A percentile compares a stretch with the other conserved stretches of the same genome.
Conservation (phyloP, 176 grass and related monocot genomes). For the Rhynchospora tenuis region DNA sequence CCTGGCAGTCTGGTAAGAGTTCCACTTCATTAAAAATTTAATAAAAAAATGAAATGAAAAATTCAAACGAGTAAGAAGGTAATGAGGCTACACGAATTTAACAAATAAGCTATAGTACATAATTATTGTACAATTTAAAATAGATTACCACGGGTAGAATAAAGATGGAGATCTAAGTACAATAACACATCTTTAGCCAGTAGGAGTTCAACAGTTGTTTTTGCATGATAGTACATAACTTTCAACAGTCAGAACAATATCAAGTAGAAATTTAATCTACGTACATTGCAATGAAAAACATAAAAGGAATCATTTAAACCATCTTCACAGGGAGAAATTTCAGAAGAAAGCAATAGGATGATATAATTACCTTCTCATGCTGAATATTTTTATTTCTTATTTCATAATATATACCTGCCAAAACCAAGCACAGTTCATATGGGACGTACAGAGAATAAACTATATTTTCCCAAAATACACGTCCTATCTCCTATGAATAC, state of each 20-base stretch:
- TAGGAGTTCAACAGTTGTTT: background rate
- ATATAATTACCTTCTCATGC: background rate
- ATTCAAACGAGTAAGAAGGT: background rate
- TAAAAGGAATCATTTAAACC: background rate
- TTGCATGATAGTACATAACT: no score
- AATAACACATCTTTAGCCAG: background rate
- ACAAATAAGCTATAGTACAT: background rate
- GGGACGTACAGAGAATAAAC: background rate
- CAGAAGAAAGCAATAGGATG: background rate
- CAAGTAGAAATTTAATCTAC: background rate
- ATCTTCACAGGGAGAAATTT: background rate
- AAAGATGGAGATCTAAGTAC: background rate
- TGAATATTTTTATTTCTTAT: background rate
- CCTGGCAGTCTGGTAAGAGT: background rate
- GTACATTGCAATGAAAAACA: background rate
- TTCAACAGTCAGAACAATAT: background rate
- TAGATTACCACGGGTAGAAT: background rate
- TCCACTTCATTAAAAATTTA: background rate
- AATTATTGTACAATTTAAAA: background rate
- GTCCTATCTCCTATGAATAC: background rate
- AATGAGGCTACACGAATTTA: background rate
- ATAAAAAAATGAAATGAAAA: background rate
- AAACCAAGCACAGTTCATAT: background rate
- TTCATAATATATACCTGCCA: background rate
- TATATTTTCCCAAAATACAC: background rate